Evolutionary conservation across 169 alveolate species (phyloP).

Genomic region (Neospora caninum): DNA sequence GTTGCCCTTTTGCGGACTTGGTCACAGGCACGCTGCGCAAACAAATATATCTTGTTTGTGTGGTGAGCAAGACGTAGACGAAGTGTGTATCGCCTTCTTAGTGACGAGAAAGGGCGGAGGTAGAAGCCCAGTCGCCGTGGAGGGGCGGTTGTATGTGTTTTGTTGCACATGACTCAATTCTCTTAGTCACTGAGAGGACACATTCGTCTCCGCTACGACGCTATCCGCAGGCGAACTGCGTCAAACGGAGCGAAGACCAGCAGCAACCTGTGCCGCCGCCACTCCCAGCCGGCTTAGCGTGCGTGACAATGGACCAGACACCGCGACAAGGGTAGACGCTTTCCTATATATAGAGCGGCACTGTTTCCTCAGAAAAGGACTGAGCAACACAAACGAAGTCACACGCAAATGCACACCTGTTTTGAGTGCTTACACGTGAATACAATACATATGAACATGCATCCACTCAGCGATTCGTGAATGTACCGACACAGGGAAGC

Average conservation of each 20-base stretch:
- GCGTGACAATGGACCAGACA: neutral
- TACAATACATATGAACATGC: too few relatives aligned
- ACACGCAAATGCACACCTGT: too few relatives aligned
- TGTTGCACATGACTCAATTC: constrained; percentile 39
- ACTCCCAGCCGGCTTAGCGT: constrained; percentile 56
- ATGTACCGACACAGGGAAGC: too few relatives aligned
- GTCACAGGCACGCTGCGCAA: too few relatives aligned
- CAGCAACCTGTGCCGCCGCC: constrained; percentile 12
- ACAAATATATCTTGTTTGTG: too few relatives aligned
- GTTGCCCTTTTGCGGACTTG: too few relatives aligned
- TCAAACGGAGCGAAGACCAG: constrained; percentile 40
- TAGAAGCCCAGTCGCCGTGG: constrained; percentile 19
- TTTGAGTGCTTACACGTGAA: too few relatives aligned
- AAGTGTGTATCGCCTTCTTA: constrained; percentile 11
- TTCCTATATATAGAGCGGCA: too few relatives aligned
- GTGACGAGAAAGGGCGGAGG: neutral
- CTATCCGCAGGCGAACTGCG: neutral
- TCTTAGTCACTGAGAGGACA: constrained; percentile 54
- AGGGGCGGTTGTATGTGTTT: neutral
- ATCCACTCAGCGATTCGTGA: too few relatives aligned
- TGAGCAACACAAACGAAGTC: too few relatives aligned
- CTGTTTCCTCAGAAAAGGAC: too few relatives aligned
- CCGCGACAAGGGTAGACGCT: too few relatives aligned
- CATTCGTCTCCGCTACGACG: constrained; percentile 29
- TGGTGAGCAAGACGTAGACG: neutral